Base-by-base conservation (phyloP, 441 rosid species). In the Croton laevigatus region DNA sequence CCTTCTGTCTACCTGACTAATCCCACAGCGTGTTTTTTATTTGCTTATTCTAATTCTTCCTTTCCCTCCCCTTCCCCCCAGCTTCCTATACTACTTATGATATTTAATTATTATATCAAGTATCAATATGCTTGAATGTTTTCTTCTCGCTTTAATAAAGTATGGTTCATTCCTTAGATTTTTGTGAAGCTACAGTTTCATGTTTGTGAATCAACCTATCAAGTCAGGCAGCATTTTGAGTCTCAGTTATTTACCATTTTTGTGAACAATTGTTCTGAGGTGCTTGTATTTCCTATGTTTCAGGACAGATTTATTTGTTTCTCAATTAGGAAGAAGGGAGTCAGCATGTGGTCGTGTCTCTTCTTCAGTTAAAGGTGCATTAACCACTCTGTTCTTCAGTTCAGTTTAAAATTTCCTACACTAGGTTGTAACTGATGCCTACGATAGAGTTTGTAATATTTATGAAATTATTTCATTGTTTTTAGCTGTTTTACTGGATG, bases 401-500 rank as follows among this genome's bases (percentile, higher is more conserved):
- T 71, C 34, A 0, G 27, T 46, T 32, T 53, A 22, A 14, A 61
- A 22, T 59, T 23, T n/a, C 44, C 2, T 36, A 7, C 16, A 38
- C 4, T 0, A 53, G 42, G 42, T 61, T 60, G 4, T 48, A 45
- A 53, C 34, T 49, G 38, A 14, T 58, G 20, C 8, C 45, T 62
- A 17, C 20, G 17, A 0, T 17, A 20, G 2, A 51, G 51, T 23
- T 34, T 71, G 19, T 16, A 42, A 4, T 42, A 20, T 57, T 16
- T 64, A 40, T 20, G 66, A n/a, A 49, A 49, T 64, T 40, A 11
- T 55, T 44, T 20, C 62, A 11, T 57, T 64, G 62, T 52, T 46
- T 69, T 61, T 78, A 89, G 94, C 84, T 81, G 79, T 84, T 75
- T 77, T 88, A 22, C 71, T 76, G 32, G 92, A 81, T 75, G 77